These are phyloP conservation scores for Aegilops sharonensis DNA, from an alignment of 176 grass and related monocot genomes.

Conservation along the genomic window DNA sequence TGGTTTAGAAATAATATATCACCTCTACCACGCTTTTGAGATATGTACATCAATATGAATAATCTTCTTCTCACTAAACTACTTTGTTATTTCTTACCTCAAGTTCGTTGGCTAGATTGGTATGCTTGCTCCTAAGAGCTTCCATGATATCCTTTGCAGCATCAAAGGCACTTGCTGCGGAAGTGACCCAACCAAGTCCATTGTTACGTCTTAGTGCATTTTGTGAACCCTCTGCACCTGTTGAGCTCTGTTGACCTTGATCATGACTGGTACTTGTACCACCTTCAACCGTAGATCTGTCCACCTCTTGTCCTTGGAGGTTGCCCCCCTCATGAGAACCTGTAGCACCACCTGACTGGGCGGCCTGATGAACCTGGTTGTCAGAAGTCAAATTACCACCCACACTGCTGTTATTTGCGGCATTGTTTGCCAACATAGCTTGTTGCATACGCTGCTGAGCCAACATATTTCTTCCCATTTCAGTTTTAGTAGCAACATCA, in stretches of 20 bases:
- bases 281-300: constrained; percentile 64
- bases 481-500: constrained; percentile 95
- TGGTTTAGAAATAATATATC: background rate
- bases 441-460: constrained; percentile 96
- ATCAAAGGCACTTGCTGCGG: constrained; percentile 94
- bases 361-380: constrained; percentile 56
- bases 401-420: constrained; percentile 46
- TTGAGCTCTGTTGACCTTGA: constrained; percentile 63
- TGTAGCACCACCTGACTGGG: constrained; percentile 50
- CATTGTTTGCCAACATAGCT: constrained; percentile 65
- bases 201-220: constrained; percentile 58
- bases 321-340: constrained; percentile 76
- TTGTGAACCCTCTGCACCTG: constrained; percentile 53
- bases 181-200: constrained; percentile 71
- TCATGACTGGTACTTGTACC: constrained; percentile 59
- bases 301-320: constrained; percentile 68
- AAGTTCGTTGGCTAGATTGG: constrained; percentile 58
- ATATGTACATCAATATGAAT: constrained; percentile 9
- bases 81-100: constrained; percentile 39
- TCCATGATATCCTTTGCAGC: constrained; percentile 99
- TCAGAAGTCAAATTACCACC: constrained; percentile 64
- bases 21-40: background rate
- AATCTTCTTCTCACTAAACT: background rate
- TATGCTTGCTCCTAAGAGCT: constrained; percentile 93
- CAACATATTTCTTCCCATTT: constrained; percentile 78